phyloP scores from a whole-genome alignment of 2,329 filamentous ascomycete species.

The Colletotrichum magnum region DNA sequence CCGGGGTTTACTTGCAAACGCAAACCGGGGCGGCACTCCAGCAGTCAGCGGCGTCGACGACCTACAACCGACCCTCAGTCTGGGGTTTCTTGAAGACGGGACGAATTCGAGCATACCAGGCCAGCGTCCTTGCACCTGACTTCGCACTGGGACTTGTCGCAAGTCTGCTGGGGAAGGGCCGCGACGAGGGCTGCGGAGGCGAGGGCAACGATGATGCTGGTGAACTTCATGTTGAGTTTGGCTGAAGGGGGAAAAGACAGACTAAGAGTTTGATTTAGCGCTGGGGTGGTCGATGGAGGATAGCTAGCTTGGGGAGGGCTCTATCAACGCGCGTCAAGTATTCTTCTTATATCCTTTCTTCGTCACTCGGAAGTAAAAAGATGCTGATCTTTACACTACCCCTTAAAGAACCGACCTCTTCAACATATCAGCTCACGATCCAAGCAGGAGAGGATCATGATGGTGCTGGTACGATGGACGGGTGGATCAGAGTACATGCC shows the following conservation, averaged over 20 bases:
- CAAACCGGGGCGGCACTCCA: not conserved
- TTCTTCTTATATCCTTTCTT: no score
- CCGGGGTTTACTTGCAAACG: not conserved
- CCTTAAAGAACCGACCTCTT: no score
- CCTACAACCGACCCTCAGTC: no score
- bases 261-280: not conserved
- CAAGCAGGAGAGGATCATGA: not conserved
- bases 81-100: not conserved
- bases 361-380: no score
- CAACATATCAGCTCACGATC: no score
- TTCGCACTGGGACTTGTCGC: constrained; percentile 2
- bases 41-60: not conserved
- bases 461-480: not conserved
- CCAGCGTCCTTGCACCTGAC: not conserved
- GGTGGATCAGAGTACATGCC: no score
- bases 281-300: no score
- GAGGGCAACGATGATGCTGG: not conserved
- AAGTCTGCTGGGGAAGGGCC: constrained; percentile 2
- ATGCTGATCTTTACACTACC: no score
- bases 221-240: not conserved
- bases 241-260: not conserved
- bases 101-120: not conserved
- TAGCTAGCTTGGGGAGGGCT: no score
- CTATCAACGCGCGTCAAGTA: no score
- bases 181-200: not conserved